A percentile compares a stretch with the other conserved stretches of the same genome.
phyloP scores from a whole-genome alignment of 108 stramenopile species.

The Cafeteria roenbergensis region DNA sequence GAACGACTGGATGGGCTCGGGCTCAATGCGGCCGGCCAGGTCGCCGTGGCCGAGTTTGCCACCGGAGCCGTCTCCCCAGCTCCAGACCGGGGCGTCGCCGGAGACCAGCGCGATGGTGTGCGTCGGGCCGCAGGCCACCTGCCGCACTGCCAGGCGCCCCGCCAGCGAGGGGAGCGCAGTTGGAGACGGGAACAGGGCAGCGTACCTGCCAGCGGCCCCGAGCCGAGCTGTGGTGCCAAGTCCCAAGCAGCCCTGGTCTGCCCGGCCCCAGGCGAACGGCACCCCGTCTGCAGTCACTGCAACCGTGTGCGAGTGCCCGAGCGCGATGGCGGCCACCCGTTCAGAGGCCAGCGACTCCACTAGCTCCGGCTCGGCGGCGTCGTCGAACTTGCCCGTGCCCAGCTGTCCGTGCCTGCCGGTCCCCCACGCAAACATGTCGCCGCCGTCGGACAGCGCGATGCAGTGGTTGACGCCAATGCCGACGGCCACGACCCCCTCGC shows the following conservation, averaged over 20 bases:
- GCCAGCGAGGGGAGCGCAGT: background rate
- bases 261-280: background rate
- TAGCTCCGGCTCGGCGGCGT: background rate
- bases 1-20: background rate
- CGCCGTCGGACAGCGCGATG: background rate
- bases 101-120: background rate
- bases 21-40: background rate
- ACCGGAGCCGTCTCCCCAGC: background rate
- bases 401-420: background rate
- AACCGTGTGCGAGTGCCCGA: background rate
- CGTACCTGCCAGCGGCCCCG: background rate
- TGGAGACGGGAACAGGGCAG: background rate
- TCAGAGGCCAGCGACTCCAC: background rate
- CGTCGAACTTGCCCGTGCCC: background rate
- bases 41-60: slow-evolving; percentile 7
- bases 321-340: background rate
- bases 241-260: background rate
- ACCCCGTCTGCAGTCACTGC: background rate
- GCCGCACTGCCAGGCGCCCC: background rate
- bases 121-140: background rate
- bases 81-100: background rate
- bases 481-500: background rate
- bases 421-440: background rate
- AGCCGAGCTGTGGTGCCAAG: background rate
- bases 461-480: background rate